Conservation (phyloP, 805 yeast genomes). For the Helenozyma baotianmanensis region DNA sequence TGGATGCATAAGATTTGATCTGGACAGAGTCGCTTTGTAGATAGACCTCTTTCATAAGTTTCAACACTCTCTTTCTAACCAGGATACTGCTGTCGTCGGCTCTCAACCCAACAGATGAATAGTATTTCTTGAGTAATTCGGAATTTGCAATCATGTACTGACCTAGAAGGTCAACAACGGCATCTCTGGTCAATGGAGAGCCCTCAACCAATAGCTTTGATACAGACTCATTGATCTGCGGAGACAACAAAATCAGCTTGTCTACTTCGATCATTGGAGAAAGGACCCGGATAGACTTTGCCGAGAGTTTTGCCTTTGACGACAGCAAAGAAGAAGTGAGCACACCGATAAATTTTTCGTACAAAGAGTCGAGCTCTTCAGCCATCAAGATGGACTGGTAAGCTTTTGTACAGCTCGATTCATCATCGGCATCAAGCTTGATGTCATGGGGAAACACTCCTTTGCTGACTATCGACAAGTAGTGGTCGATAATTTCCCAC, state of each 20-base stretch:
- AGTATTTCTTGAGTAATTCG: constrained; percentile 44
- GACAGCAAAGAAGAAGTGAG: constrained; percentile 37
- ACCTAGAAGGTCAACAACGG: constrained; percentile 64
- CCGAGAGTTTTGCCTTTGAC: constrained; percentile 24
- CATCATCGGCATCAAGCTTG: neutral
- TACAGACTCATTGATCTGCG: constrained; percentile 50
- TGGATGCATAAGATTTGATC: constrained; percentile 41
- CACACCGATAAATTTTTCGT: constrained; percentile 50
- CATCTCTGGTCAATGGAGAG: constrained; percentile 72
- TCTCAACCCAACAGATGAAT: constrained; percentile 45
- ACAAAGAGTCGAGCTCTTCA: constrained; percentile 18
- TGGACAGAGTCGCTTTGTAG: constrained; percentile 22
- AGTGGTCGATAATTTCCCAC: constrained; percentile 3
- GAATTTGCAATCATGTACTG: constrained; percentile 43
- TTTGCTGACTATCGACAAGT: constrained; percentile 1
- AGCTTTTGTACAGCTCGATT: neutral
- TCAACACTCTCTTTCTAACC: constrained; percentile 61
- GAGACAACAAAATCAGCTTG: constrained; percentile 44
- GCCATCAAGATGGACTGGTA: constrained; percentile 5
- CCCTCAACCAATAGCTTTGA: constrained; percentile 49
- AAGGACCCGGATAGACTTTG: constrained; percentile 63
- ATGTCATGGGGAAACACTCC: neutral
- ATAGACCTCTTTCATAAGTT: constrained; percentile 48
- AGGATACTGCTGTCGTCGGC: constrained; percentile 56
- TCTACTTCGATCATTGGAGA: constrained; percentile 52